Base-by-base conservation (phyloP, 192 early-diverging fungal genomes). In the Coemansia sp. region DNA sequence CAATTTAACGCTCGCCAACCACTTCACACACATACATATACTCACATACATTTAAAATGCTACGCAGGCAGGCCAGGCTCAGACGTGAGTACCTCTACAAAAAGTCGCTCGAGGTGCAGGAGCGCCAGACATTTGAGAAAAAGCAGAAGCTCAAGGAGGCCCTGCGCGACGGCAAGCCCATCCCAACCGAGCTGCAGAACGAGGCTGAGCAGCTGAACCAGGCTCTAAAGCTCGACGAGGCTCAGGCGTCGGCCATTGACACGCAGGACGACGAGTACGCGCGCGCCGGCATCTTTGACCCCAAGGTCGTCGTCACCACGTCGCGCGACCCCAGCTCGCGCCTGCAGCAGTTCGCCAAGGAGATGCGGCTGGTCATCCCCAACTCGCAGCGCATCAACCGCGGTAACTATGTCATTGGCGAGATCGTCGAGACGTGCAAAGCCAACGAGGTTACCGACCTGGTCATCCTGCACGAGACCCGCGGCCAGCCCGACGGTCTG, bases 201-300 rank as follows among this genome's bases (percentile, higher is more conserved):
- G 93, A 91, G 56, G 90, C 86, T 13, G 82, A 83, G 17, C 64
- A 68, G 25, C 71, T 94, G 39, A 85, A 84, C 69, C 86, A 90
- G 56, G 89, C 93, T 33, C 72, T 99, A 33, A 84, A 82, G 54
- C 91, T 86, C 55, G 95, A 99, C 74, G 94, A 99, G 76, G 86
- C 88, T 6, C 90, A 94, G 73, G 45, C 64, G 15, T 84, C 59
- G 15, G 87, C 86, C 9, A 80, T 82, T 7, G 83, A 86, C 10
- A 93, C 96, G 63, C 87, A 93, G 49, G 96, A 99, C 80, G 95
- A 99, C 59, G 96, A 99, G 83, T 99, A 99, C 71, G 86, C 94
- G 13, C 85, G 86, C 17, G 94, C 95, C 14, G 96, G 96, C 43
- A 83, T 90, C 39, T 87, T 80, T 50, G 96, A 99, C 66, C 95